These are phyloP conservation scores for Collybiopsis confluens DNA, from an alignment of 768 basidiomycete genomes.

Conservation along the genomic window DNA sequence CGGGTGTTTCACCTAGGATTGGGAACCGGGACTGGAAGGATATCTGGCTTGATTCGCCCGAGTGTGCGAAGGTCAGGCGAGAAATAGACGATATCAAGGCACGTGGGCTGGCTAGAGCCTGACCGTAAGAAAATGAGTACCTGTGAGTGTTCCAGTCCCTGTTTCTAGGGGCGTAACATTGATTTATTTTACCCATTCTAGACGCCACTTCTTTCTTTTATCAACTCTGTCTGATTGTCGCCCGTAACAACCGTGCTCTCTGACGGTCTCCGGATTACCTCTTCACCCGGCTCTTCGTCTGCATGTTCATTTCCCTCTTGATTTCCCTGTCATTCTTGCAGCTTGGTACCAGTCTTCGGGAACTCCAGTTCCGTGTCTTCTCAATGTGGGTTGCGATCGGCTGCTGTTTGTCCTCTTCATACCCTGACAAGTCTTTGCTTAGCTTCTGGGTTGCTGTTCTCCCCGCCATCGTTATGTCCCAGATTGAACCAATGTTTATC, in stretches of 20 bases:
- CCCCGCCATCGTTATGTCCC: slow-evolving; percentile 74
- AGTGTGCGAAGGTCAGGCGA: slow-evolving; percentile 36
- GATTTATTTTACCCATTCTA: slow-evolving; percentile 18
- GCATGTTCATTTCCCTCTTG: slow-evolving; percentile 64
- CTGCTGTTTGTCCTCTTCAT: too few species aligned
- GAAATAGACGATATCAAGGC: slow-evolving; percentile 47
- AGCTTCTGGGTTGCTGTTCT: slow-evolving; percentile 67
- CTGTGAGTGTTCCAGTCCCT: slow-evolving; percentile 37
- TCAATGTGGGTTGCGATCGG: slow-evolving; percentile 48
- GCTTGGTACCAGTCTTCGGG: slow-evolving; percentile 57
- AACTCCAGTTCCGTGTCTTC: slow-evolving; percentile 79
- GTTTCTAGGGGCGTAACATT: background rate
- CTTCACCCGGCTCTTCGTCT: slow-evolving; percentile 77
- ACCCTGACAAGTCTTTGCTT: too few species aligned
- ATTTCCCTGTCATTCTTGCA: slow-evolving; percentile 79
- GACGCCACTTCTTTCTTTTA: slow-evolving; percentile 74
- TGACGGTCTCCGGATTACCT: slow-evolving; percentile 87
- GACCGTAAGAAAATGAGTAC: slow-evolving; percentile 38
- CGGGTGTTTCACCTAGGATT: slow-evolving; percentile 64
- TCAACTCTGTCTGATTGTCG: slow-evolving; percentile 66
- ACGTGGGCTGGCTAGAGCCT: slow-evolving; percentile 37
- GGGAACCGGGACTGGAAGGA: slow-evolving; percentile 85
- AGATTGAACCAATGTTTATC: slow-evolving; percentile 83
- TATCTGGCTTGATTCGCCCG: slow-evolving; percentile 74
- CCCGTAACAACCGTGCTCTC: slow-evolving; percentile 63